Base-by-base conservation (phyloP, 2,329 filamentous ascomycete species). In the Bipolaris bicolor region DNA sequence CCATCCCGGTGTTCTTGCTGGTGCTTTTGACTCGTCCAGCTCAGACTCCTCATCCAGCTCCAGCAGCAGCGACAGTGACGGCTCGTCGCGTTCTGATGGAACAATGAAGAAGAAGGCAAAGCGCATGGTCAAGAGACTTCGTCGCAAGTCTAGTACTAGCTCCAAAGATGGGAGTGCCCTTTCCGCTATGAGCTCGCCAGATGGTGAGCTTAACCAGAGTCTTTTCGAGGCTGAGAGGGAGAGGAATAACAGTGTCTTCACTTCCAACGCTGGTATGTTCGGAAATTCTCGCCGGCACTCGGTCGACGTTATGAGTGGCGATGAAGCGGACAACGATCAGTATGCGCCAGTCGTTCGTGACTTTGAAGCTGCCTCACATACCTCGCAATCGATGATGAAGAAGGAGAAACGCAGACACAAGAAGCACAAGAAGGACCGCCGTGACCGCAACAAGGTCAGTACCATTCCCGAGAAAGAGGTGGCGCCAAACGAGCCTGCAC, bases 1-100 rank as follows among this genome's bases (percentile, higher is more conserved):
- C 0, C 89, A 91, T 44, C 93, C 93, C 20, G 93, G 93, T 62
- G 88, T 95, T 0, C 84, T 93, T 11, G 90, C 90, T 16, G 90
- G 90, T 31, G 91, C 94, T 77, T 84, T 97, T 69, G 90, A 95
- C 62, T 87, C 87, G 0, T 90, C 88, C 2, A 82, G 78, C 52
- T 84, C 83, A 7, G 73, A 75, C 50, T 87, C 86, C 7, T 79
- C 77, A 5, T 77, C 74, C 16, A 73, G 72, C 36, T 77, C 75
- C 6, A 77, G 72, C 60, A 71, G 71, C 52, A 73, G 71, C 13
- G 90, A 93, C 64, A 90, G 89, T 0, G 90, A 90, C 58, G 83
- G 83, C 48, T 87, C 86, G 5, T 85, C 83, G 3, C 85, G 83
- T 3, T 70, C 89, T 1, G 86, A 87, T 60, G 92, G 88, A 1